These are phyloP conservation scores for Pterocarpus macrocarpus DNA, from an alignment of 306 rosid genomes.

Conservation along the genomic window DNA sequence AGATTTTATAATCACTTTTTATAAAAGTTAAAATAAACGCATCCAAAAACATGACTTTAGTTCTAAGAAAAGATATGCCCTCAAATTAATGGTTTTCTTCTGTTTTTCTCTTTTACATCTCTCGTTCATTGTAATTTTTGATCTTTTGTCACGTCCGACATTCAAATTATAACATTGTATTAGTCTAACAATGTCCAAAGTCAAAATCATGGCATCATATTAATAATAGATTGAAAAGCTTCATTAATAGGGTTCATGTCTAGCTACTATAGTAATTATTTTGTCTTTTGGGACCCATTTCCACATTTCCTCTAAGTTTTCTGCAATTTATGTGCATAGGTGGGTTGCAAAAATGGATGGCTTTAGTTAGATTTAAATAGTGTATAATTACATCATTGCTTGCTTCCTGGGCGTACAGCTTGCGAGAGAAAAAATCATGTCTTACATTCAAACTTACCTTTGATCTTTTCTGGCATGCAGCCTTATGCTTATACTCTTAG, in stretches of 20 bases:
- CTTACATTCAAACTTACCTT: conserved; percentile 34
- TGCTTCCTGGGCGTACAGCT: conserved; percentile 5
- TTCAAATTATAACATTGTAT: conserved; percentile 25
- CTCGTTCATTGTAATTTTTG: conserved; percentile 17
- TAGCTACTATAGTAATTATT: background rate
- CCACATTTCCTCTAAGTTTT: background rate
- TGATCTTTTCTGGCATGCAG: conserved; percentile 40
- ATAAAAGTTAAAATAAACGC: too few species aligned
- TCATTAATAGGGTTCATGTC: conserved; percentile 19
- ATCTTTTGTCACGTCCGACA: conserved; percentile 40
- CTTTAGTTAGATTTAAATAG: conserved; percentile 14
- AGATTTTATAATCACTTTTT: too few species aligned
- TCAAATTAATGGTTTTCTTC: background rate
- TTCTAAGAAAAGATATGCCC: background rate
- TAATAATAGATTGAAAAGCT: background rate
- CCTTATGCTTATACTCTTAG: conserved; percentile 11
- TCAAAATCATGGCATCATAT: conserved; percentile 8
- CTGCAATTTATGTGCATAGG: background rate
- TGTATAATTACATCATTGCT: conserved; percentile 5
- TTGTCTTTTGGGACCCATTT: conserved; percentile 22
- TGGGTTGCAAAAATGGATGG: background rate
- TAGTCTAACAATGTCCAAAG: conserved; percentile 13
- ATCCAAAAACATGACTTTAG: background rate
- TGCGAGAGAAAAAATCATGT: conserved; percentile 32
- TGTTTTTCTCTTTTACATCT: background rate